phyloP scores from a whole-genome alignment of 345 rosid species.

The Hibiscus mutabilis region DNA sequence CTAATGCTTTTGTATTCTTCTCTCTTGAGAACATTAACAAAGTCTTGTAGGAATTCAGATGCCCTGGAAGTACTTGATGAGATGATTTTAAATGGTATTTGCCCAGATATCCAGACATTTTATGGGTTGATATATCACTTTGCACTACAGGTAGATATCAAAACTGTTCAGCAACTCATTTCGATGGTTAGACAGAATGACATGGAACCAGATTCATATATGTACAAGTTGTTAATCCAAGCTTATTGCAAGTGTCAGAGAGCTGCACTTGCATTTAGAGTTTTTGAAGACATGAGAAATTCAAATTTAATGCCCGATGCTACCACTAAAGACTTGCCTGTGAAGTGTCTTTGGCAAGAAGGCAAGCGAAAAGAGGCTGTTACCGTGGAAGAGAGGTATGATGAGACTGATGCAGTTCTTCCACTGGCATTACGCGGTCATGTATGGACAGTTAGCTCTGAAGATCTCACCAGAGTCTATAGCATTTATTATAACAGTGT shows the following conservation, averaged over 20 bases:
- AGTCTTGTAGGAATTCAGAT: conserved; percentile 59
- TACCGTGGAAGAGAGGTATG: conserved; percentile 53
- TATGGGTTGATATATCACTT: conserved; percentile 80
- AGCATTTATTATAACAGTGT: conserved; percentile 52
- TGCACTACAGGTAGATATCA: conserved; percentile 64
- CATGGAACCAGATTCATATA: conserved; percentile 60
- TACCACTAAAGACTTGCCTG: conserved; percentile 68
- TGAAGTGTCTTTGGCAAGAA: conserved; percentile 86
- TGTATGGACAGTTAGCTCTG: conserved; percentile 68
- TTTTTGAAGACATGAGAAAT: conserved; percentile 67
- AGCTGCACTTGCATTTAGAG: conserved; percentile 72
- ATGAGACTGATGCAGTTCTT: conserved; percentile 30
- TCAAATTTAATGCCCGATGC: conserved; percentile 52
- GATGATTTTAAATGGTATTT: conserved; percentile 49
- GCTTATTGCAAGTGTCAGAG: conserved; percentile 79
- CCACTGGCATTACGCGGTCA: conserved; percentile 59
- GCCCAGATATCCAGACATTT: conserved; percentile 79
- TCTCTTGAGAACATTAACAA: conserved; percentile 65
- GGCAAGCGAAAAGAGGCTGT: conserved; percentile 89
- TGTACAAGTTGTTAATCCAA: conserved; percentile 62
- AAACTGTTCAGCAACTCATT: conserved; percentile 63
- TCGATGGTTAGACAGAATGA: conserved; percentile 66
- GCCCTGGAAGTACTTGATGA: conserved; percentile 65
- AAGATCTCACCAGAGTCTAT: conserved; percentile 51
- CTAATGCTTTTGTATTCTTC: conserved; percentile 76